Evolutionary conservation across 306 rosid species (phyloP).

Genomic region (Quercus mongolica): DNA sequence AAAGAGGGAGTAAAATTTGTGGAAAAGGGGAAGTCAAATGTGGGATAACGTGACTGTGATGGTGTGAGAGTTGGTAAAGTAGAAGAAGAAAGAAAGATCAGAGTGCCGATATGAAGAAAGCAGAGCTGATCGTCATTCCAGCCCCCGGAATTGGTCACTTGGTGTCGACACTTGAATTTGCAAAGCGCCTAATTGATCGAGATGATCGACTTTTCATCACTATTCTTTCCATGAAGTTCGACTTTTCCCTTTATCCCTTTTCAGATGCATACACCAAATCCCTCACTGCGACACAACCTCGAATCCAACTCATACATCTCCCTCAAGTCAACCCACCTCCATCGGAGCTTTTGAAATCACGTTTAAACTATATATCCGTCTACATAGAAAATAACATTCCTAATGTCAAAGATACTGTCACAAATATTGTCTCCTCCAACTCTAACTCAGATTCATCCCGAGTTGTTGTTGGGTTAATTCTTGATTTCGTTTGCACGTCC

Average conservation of each 20-base stretch:
- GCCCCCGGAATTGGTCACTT: conserved; percentile 49
- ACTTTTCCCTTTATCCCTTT: neutral
- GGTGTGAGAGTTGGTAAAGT: neutral
- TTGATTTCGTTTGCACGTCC: conserved; percentile 45
- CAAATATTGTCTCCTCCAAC: conserved; percentile 15
- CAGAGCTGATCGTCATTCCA: conserved; percentile 47
- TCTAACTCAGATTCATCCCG: conserved; percentile 12
- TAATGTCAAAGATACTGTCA: conserved; percentile 17
- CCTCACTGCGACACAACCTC: conserved; percentile 26
- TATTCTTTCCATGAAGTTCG: conserved; percentile 33
- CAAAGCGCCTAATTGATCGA: conserved; percentile 28
- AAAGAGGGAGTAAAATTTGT: too few species aligned
- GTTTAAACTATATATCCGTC: conserved; percentile 9
- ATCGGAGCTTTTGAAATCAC: conserved; percentile 22
- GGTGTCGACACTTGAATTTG: conserved; percentile 44
- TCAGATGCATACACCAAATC: conserved; percentile 37
- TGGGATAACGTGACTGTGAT: too few species aligned
- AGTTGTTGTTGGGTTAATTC: conserved; percentile 32
- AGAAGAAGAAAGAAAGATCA: neutral
- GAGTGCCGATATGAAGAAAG: conserved; percentile 10
- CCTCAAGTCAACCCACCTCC: conserved; percentile 39
- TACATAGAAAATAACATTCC: conserved; percentile 27
- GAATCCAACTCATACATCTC: conserved; percentile 44
- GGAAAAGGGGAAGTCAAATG: too few species aligned
- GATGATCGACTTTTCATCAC: conserved; percentile 37